These are phyloP conservation scores for Dactylellina sp. DNA, from an alignment of 2,329 filamentous ascomycete species.

Conservation along the genomic window DNA sequence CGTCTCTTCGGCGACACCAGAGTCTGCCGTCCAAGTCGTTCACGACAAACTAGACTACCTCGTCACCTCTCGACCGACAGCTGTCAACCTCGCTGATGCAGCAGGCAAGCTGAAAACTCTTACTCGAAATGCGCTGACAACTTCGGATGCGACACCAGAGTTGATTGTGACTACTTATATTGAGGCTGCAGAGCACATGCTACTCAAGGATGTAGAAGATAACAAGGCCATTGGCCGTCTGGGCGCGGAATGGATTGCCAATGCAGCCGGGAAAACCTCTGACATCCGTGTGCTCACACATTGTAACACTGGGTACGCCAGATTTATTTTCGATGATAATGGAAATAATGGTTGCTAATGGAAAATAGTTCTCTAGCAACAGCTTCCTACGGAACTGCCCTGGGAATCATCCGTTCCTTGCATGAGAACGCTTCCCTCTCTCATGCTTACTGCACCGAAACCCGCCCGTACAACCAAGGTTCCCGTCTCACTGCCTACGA, in stretches of 20 bases:
- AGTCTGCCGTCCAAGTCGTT: constrained; percentile 74
- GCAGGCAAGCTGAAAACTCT: constrained; percentile 78
- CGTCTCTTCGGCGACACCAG: constrained; percentile 62
- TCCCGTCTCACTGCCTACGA: constrained; percentile 95
- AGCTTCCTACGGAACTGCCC: constrained; percentile 94
- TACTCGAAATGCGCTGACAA: constrained; percentile 66
- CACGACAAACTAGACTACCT: constrained; percentile 84
- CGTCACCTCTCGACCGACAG: constrained; percentile 88
- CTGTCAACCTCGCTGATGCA: constrained; percentile 93
- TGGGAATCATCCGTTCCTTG: constrained; percentile 91
- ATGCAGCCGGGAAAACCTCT: constrained; percentile 69
- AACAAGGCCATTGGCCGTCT: constrained; percentile 86
- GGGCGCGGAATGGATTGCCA: constrained; percentile 84
- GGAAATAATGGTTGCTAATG: background rate
- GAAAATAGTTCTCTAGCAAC: constrained; percentile 81
- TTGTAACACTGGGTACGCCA: constrained; percentile 87
- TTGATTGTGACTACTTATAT: constrained; percentile 78
- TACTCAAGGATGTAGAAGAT: constrained; percentile 85
- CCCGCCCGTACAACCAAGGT: constrained; percentile 96
- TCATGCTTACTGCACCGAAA: constrained; percentile 96
- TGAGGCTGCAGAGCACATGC: constrained; percentile 82
- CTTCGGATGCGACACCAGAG: constrained; percentile 63
- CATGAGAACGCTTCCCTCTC: constrained; percentile 74
- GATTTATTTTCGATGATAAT: constrained; percentile 1
- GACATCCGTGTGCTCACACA: constrained; percentile 89